Conservation (phyloP, 371 early-diverging fungal genomes). For the Zychaea mexicana region DNA sequence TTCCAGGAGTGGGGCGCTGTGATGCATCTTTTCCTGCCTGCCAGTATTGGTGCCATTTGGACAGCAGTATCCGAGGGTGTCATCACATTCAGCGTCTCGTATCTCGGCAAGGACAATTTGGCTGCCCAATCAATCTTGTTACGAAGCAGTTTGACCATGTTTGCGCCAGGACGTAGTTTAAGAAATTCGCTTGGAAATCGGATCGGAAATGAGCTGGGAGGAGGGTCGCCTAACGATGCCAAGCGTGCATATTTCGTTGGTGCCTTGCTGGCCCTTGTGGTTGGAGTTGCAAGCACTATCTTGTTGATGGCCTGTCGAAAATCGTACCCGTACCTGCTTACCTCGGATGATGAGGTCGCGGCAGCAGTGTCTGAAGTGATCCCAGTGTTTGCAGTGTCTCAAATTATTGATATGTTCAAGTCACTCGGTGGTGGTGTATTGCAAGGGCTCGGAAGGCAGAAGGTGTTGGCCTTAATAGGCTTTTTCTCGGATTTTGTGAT, state of each 20-base stretch:
- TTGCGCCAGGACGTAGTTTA: conserved; percentile 43
- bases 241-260: neutral
- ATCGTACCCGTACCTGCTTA: conserved; percentile 57
- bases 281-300: neutral
- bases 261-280: neutral
- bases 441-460: conserved; percentile 64
- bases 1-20: neutral
- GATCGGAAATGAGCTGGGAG: neutral
- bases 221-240: conserved; percentile 1
- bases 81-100: neutral
- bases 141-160: neutral
- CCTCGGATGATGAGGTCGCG: conserved; percentile 63
- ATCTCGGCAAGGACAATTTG: neutral
- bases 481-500: conserved; percentile 53
- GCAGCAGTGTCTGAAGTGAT: conserved; percentile 61
- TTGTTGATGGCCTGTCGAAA: conserved; percentile 33
- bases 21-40: neutral
- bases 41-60: neutral
- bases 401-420: conserved; percentile 60
- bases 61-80: neutral
- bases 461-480: conserved; percentile 57
- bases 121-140: neutral
- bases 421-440: conserved; percentile 62
- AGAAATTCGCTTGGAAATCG: conserved; percentile 59
- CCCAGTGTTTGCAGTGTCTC: conserved; percentile 73